These are phyloP conservation scores for Mortierella sp. DNA, from an alignment of 371 early-diverging fungal genomes.

Conservation along the genomic window DNA sequence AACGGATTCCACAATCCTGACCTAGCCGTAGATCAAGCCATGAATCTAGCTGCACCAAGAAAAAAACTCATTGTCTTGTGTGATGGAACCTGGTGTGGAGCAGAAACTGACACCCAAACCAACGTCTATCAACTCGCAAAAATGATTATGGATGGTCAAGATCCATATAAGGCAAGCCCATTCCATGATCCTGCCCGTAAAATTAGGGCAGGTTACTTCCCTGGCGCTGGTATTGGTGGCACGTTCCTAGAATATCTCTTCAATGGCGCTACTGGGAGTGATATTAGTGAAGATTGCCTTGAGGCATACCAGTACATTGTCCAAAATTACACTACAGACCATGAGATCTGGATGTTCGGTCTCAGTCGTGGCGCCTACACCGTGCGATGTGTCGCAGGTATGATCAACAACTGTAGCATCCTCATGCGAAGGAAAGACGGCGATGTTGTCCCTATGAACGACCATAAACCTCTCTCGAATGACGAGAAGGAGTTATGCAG, in stretches of 20 bases:
- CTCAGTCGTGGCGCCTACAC: slow-evolving; percentile 28
- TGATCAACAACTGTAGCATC: slow-evolving; percentile 34
- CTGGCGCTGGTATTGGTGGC: slow-evolving; percentile 11
- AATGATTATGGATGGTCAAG: slow-evolving; percentile 5
- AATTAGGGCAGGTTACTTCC: slow-evolving; percentile 19
- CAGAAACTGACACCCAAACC: slow-evolving; percentile 11
- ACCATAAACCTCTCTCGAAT: background rate
- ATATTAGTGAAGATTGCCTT: slow-evolving; percentile 6
- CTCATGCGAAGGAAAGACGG: no score
- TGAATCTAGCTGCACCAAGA: no score
- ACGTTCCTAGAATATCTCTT: slow-evolving; percentile 13
- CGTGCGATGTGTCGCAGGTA: slow-evolving; percentile 23
- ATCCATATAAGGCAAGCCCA: background rate
- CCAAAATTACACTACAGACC: background rate
- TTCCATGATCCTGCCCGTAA: background rate
- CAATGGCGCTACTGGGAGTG: slow-evolving; percentile 6
- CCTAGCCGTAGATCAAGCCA: no score
- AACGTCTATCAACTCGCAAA: slow-evolving; percentile 17
- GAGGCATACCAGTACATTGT: slow-evolving; percentile 21
- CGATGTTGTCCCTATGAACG: no score
- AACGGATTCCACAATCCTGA: no score
- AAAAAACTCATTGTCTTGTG: slow-evolving; percentile 16
- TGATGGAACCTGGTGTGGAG: slow-evolving; percentile 28
- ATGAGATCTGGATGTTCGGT: slow-evolving; percentile 32
- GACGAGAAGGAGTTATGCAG: background rate